phyloP scores from a whole-genome alignment of 2,329 filamentous ascomycete genomes.

The Epichloe gansuensis region DNA sequence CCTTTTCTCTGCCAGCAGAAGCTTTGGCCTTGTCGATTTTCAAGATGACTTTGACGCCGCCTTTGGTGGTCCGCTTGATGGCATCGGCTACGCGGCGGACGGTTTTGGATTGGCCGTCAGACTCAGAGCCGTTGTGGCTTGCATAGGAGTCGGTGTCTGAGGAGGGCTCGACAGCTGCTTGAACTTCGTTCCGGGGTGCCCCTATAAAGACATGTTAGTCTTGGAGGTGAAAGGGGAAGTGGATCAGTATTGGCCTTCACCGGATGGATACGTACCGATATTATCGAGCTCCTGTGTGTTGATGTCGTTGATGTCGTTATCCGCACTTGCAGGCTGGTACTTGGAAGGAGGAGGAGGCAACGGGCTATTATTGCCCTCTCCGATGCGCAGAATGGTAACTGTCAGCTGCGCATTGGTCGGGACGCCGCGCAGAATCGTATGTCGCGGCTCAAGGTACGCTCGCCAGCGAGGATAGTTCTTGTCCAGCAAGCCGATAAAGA shows the following conservation, averaged over 20 bases:
- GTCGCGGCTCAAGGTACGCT: slow-evolving; percentile 59
- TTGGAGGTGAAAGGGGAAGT: no score
- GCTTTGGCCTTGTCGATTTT: slow-evolving; percentile 61
- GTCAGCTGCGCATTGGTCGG: slow-evolving; percentile 80
- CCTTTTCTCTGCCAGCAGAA: slow-evolving; percentile 40
- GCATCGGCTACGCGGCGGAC: slow-evolving; percentile 41
- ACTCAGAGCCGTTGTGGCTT: background rate
- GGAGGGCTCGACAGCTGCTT: background rate
- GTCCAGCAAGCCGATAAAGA: no score
- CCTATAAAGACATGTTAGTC: no score
- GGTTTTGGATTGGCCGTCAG: slow-evolving; percentile 20
- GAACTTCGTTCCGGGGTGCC: no score
- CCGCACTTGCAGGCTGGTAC: slow-evolving; percentile 21
- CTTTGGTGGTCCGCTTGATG: slow-evolving; percentile 58
- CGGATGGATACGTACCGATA: slow-evolving; percentile 16
- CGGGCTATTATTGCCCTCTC: slow-evolving; percentile 69
- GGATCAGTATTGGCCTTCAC: no score
- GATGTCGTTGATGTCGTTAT: slow-evolving; percentile 23
- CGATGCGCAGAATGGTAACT: slow-evolving; percentile 67
- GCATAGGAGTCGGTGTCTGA: background rate
- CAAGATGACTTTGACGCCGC: slow-evolving; percentile 58
- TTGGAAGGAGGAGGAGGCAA: slow-evolving; percentile 45
- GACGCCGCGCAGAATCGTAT: slow-evolving; percentile 66
- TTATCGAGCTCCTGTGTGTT: slow-evolving; percentile 26
- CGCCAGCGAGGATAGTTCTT: slow-evolving; percentile 19